These are phyloP conservation scores for Multifurca ochricompacta DNA, from an alignment of 768 basidiomycete species.

Conservation along the genomic window DNA sequence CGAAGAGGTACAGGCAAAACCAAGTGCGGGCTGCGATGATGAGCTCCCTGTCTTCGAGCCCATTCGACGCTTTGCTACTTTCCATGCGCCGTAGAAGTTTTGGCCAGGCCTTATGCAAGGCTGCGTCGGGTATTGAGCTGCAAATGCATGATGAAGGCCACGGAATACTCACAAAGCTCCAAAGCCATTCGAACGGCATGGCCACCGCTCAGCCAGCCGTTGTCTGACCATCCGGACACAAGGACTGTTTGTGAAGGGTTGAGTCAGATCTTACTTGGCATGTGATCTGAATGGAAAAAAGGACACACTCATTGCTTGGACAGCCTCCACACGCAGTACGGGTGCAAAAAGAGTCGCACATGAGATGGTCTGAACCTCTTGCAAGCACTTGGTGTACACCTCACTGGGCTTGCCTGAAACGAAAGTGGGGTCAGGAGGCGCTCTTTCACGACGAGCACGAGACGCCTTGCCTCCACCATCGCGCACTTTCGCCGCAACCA, in stretches of 20 bases:
- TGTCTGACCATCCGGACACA: constrained; percentile 91
- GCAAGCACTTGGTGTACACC: constrained; percentile 59
- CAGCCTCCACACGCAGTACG: constrained; percentile 75
- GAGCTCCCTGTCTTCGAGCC: constrained; percentile 64
- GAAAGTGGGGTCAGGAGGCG: constrained; percentile 15
- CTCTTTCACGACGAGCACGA: neutral
- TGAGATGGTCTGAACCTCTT: constrained; percentile 82
- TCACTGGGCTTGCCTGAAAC: constrained; percentile 63
- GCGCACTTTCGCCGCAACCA: constrained; percentile 85
- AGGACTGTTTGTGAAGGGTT: constrained; percentile 66
- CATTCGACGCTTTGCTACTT: constrained; percentile 45
- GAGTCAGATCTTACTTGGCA: neutral
- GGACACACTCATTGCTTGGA: constrained; percentile 85
- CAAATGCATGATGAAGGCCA: neutral
- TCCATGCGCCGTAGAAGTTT: constrained; percentile 73
- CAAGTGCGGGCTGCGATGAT: constrained; percentile 80
- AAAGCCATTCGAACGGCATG: constrained; percentile 98
- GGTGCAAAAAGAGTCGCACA: constrained; percentile 83
- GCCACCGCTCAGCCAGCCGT: constrained; percentile 91
- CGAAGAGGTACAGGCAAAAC: constrained; percentile 91
- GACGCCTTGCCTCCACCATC: constrained; percentile 71
- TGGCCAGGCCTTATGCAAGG: constrained; percentile 90
- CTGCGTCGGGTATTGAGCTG: constrained; percentile 30
- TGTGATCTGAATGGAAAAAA: neutral
- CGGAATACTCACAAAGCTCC: constrained; percentile 64